Evolutionary conservation across 1,284 basidiomycete species (phyloP), one percentile per base, ranked within the genome.

Genomic region (Caloboletus firmus): DNA sequence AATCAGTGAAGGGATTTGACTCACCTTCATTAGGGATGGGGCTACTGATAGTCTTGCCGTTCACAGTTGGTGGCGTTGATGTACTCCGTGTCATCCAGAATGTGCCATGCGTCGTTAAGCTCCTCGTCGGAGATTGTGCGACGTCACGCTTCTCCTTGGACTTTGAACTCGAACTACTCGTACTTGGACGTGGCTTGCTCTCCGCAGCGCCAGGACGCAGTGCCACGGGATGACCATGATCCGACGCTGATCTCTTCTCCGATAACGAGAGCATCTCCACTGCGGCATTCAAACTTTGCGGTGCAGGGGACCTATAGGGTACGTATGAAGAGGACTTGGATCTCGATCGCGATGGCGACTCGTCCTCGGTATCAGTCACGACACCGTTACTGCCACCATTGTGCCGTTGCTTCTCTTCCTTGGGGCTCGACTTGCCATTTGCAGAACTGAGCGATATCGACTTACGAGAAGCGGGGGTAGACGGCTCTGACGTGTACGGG

Each of bases 11-110:
- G 26, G 42, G 63, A 77, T 53, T 5, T 8, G 20, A 51, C 48
- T 26, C 59, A 87, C 87, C 81, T 65, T 80, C 77, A 60, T 90
- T 85, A 30, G 81, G 74, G 30, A 87, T 80, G 8, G 87, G 87
- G 22, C 64, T 73, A 59, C 87, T 83, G 50, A 90, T 90, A 42
- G 74, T 74, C 66, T 81, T 88, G 20, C 85, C 85, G 40, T 77
- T 76, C 45, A 84, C 68, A 12, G 74, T 77, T 3, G 78, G 76
- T 37, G 63, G 71, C 11, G 69, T 69, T n/a, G 75, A 73, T 6
- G 64, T 59, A 45, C 66, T 71, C 31, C 74, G 70, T 10, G 64
- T 62, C 58, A 65, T 64, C 63, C 73, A 71, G 37, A 68, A 69
- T 50, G 64, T 58, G 10, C 65, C 68, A 34, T 78, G 75, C 72